Base-by-base conservation (phyloP, 768 basidiomycete species). In the Tulasnella sp. region DNA sequence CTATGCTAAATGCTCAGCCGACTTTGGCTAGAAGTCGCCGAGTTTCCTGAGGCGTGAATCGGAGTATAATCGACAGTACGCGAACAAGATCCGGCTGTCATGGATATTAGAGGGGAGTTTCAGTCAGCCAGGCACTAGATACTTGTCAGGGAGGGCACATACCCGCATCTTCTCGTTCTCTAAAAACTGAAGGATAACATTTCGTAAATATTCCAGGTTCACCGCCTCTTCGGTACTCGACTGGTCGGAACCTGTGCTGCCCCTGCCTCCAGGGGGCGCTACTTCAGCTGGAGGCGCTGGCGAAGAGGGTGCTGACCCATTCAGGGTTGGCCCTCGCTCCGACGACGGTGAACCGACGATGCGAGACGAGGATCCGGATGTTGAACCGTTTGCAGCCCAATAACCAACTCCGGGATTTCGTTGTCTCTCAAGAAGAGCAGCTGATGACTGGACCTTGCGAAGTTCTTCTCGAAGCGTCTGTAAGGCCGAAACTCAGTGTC, bases 111-210 rank as follows among this genome's bases (percentile, higher is more conserved):
- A 6, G 61, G 23, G 32, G 13, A 67, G 26, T 69, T 18, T 16
- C 75, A 2, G 11, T 13, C 16, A 76, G 29, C 71, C 6, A 44
- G 11, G 40, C 3, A 32, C 20, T 5, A 51, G 39, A 51, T 10
- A 7, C 40, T 40, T 44, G 15, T 16, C 18, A 70, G 46, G 10
- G 6, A 26, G n/a, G 20, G 10, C 16, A 86, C 94, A 83, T 82
- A 96, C 96, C 85, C 98, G 88, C 96, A 98, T 98, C 84, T 99
- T 96, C 83, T 97, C 96, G 85, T 98, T 94, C 83, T 99, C 98
- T 73, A 99, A 87, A 86, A 99, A 99, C 83, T 99, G 98, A 70
- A 99, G 84, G 77, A 99, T 95, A 42, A 99, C 93, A 83, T 99
- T 99, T 78, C 98, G 88, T 70, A 99, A 84, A 84, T 99, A 99